phyloP scores from a whole-genome alignment of 1,284 basidiomycete genomes.

The Sporisorium scitamineum region DNA sequence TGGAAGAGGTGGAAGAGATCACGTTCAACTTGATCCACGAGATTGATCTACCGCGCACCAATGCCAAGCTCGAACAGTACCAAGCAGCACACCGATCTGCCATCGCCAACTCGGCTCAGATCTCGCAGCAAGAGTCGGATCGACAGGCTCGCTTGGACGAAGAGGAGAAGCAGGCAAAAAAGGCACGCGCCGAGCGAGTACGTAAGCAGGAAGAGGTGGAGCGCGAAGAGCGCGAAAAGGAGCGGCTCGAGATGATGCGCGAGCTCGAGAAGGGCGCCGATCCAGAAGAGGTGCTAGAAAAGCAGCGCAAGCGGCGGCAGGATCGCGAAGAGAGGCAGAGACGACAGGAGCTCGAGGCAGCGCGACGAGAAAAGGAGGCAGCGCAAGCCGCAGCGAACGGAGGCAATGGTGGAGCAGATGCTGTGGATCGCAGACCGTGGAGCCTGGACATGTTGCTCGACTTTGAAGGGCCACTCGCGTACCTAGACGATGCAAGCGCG shows the following conservation, averaged over 20 bases:
- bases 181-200: constrained; percentile 54
- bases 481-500: constrained; percentile 51
- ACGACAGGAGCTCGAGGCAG: constrained; percentile 27
- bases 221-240: constrained; percentile 45
- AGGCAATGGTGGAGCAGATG: constrained; percentile 9
- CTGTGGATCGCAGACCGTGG: constrained; percentile 34
- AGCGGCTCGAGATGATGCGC: constrained; percentile 60
- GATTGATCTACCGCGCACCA: constrained; percentile 84
- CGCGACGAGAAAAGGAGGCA: constrained; percentile 42
- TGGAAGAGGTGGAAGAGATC: constrained; percentile 95
- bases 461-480: constrained; percentile 62
- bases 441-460: constrained; percentile 58
- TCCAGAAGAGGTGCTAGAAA: constrained; percentile 53
- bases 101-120: constrained; percentile 52
- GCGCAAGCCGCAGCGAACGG: constrained; percentile 22
- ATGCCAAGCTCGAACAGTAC: constrained; percentile 83
- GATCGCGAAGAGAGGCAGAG: constrained; percentile 47
- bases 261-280: constrained; percentile 59
- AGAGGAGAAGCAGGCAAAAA: constrained; percentile 47
- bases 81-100: constrained; percentile 71
- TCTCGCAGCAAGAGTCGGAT: constrained; percentile 58
- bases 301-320: constrained; percentile 48
- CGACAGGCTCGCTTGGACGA: constrained; percentile 54
- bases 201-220: constrained; percentile 59
- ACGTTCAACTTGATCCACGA: constrained; percentile 96